Evolutionary conservation across 1,284 basidiomycete species (phyloP), one percentile per base, ranked within the genome.

Genomic region (Naganishia sp.): DNA sequence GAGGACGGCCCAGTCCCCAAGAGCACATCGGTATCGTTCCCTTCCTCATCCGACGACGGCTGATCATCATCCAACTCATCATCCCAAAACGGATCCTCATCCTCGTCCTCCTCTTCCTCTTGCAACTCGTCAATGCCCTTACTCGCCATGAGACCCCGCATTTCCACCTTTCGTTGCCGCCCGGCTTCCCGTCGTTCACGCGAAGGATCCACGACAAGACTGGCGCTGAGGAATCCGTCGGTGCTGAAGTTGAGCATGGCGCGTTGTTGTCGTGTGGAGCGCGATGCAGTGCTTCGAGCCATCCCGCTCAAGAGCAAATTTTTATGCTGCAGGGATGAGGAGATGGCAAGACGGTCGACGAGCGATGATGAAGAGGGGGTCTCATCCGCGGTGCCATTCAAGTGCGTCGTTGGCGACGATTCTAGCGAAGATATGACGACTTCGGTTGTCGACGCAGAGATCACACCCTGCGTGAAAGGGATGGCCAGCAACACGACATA

Each of bases 51-150:
- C 18, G 69, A 68, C 3, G 69, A 67, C n/a, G 73, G 58, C 10
- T 71, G 69, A 15, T 67, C 46, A 17, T 66, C 69, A 13, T 69
- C 49, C 32, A 73, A 72, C 6, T 41, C 66, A 21, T 66, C 67
- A 10, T 69, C 70, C 18, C 42, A 43, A 5, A 66, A 54, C 23
- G 67, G 63, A 49, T 53, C 55, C 25, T 72, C 67, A 6, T 69
- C 70, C 35, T 73, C 71, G 32, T 77, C 74, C 17, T 72, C 72
- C 49, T 73, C 72, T 42, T 58, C 51, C 25, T 71, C 73, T 39
- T 56, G 50, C 18, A 67, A 68, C 46, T 68, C 66, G 13, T 50
- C 64, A 13, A 60, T 46, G 6, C 45, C 57, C 11, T n/a, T 31
- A 32, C 43, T 47, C 28, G 57, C n/a, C 21, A 39, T 47, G 17